Conservation (phyloP, 495 filamentous ascomycete species). For the Tuber magnatum region DNA sequence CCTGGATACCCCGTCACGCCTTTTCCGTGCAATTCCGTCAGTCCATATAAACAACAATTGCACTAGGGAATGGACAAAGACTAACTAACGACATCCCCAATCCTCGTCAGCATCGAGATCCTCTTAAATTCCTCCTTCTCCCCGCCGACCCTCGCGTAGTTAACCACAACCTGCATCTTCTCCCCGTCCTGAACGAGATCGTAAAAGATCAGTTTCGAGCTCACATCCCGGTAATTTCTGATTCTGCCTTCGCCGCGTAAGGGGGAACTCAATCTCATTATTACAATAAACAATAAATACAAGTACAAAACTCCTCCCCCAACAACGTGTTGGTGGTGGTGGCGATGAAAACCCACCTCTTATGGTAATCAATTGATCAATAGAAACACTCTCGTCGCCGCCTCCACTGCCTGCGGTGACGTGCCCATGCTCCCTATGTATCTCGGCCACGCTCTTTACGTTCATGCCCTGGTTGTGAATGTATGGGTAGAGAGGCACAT, state of each 20-base stretch:
- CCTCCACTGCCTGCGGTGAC: conserved; percentile 12
- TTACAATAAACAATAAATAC: conserved; percentile 31
- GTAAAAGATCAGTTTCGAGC: conserved; percentile 72
- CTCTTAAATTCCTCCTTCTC: conserved; percentile 51
- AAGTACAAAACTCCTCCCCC: conserved; percentile 1
- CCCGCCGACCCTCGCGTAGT: conserved; percentile 52
- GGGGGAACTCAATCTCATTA: conserved; percentile 31
- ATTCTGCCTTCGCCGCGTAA: conserved; percentile 54
- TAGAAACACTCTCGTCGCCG: conserved; percentile 16
- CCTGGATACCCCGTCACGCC: conserved; percentile 65
- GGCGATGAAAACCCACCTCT: conserved; percentile 34
- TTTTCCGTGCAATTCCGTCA: conserved; percentile 39
- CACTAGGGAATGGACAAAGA: conserved; percentile 29
- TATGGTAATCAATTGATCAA: conserved; percentile 31
- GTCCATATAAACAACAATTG: conserved; percentile 18
- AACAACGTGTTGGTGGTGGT: neutral
- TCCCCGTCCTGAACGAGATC: conserved; percentile 65
- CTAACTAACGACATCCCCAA: conserved; percentile 75
- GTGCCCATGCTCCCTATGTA: conserved; percentile 18
- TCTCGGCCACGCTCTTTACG: conserved; percentile 39
- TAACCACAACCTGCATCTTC: conserved; percentile 66
- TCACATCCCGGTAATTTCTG: conserved; percentile 38
- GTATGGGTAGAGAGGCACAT: conserved; percentile 54
- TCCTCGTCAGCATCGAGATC: conserved; percentile 53
- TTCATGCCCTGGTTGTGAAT: conserved; percentile 46